Base-by-base conservation (phyloP, 192 early-diverging fungal species). In the Funneliformis geosporum region DNA sequence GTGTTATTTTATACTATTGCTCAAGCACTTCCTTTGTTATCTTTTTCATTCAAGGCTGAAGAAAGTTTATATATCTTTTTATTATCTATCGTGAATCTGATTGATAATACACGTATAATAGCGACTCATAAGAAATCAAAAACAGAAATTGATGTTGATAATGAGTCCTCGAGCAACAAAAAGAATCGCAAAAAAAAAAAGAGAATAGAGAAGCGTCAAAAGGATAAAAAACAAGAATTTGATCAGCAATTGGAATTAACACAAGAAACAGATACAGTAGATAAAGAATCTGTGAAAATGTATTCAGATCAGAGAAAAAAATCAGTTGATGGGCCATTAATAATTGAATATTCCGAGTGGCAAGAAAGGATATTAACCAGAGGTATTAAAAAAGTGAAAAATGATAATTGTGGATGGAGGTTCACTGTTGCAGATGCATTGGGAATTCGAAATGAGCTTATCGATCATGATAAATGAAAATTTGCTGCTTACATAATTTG, bases 61-160 rank as follows among this genome's bases (percentile, higher is more conserved):
- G 70, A 72, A 47, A 47, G 23, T 47, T 44, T 72, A 47, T 72
- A 72, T 44, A 72, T 72, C 1, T 72, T 72, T 46, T 16, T 72
- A 39, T 47, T 72, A 18, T 40, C 40, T 14, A 47, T 72, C 28
- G 42, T 72, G 43, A 44, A 72, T 25, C 43, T 28, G 44, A 72
- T 72, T 27, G 70, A 72, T 27, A 72, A 72, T 6, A 23, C 62
- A 27, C 23, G 18, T 69, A 1, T 8, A 69, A 10, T 10, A 21
- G 18, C 4, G 40, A n/a, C 6, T 43, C n/a, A 44, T 9, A 40
- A 69, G 67, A 65, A 65, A 65, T 33, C 62, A 28, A 16, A 12
- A 33, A 65, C 27, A 28, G 62, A 27, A 14, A 65, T 28, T 25
- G 23, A 21, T 33, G 7, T 8, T 43, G 16, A 33, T 43, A 21